These are phyloP conservation scores for Trichoderma erinaceum DNA, from an alignment of 495 filamentous ascomycete species.

Conservation along the genomic window DNA sequence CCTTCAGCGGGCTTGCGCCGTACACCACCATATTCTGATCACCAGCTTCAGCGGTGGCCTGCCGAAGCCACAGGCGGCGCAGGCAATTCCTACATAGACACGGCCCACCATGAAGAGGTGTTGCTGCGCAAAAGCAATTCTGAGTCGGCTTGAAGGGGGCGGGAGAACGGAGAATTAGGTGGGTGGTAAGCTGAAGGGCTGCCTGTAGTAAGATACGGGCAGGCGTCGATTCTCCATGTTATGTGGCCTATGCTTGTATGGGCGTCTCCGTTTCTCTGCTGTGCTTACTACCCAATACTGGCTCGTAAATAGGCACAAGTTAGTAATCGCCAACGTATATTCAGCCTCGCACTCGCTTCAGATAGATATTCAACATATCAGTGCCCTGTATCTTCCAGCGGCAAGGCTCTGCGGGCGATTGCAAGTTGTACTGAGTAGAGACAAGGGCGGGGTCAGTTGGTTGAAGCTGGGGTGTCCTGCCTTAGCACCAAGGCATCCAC, in stretches of 20 bases:
- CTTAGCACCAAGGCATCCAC: too few relatives aligned
- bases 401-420: too few relatives aligned
- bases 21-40: slow-evolving; percentile 7
- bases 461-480: too few relatives aligned
- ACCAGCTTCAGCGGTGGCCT: background rate
- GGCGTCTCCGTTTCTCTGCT: background rate
- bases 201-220: background rate
- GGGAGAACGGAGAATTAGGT: slow-evolving; percentile 7
- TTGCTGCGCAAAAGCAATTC: background rate
- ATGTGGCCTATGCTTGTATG: background rate
- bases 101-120: background rate
- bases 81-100: background rate
- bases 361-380: too few relatives aligned
- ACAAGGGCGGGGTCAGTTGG: too few relatives aligned
- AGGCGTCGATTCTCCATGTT: background rate
- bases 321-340: too few relatives aligned
- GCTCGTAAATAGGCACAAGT: too few relatives aligned
- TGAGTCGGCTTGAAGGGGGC: background rate
- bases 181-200: background rate
- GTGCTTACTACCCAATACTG: background rate
- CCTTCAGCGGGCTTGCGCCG: slow-evolving; percentile 1
- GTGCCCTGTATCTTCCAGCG: too few relatives aligned
- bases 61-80: background rate
- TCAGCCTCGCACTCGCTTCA: too few relatives aligned
- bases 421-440: too few relatives aligned